Evolutionary conservation across 306 rosid species (phyloP), one percentile per base, ranked within the genome.

Genomic region (Amphicarpaea edgeworthii): DNA sequence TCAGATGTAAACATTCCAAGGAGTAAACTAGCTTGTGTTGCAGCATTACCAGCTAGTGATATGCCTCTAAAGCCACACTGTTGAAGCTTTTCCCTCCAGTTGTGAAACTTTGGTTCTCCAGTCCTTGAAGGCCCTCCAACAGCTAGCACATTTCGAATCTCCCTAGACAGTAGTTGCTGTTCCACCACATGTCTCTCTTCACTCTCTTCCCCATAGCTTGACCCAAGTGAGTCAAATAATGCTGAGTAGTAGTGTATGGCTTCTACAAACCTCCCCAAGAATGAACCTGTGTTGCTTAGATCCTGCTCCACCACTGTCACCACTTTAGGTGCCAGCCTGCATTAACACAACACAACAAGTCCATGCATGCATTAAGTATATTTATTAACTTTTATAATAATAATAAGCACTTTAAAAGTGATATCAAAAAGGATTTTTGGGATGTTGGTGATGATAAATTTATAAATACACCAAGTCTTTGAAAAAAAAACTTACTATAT

Each of bases 191-290:
- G 97, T 50, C 98, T 84, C 81, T 95, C 98, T 61, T 95, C 97
- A 63, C 98, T 95, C 68, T 95, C 98, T 15, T 95, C 98, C 0
- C 96, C 97, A 59, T 95, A 92, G 92, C 97, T 95, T 0, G 91
- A 93, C 3, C 98, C 97, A 23, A 95, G 85, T 4, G 98, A 90
- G 73, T 95, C 98, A 42, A 95, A 95, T 58, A 95, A 80, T 26
- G 98, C 98, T 45, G 98, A 92, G 79, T 95, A 95, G 89, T 95
- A 95, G 83, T 95, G 98, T 63, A 95, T 95, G 28, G 98, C 97
- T 79, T 95, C 98, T 68, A 95, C 97, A 60, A 95, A 95, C 87
- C 98, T 89, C 71, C 98, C 97, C 57, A 95, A 73, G 84, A 95
- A 92, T 0, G 98, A 92, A 16, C 97, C 97, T 15, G 93, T 93